These are phyloP conservation scores for Eudorina sp. DNA, from an alignment of 139 green algal species.

Conservation along the genomic window DNA sequence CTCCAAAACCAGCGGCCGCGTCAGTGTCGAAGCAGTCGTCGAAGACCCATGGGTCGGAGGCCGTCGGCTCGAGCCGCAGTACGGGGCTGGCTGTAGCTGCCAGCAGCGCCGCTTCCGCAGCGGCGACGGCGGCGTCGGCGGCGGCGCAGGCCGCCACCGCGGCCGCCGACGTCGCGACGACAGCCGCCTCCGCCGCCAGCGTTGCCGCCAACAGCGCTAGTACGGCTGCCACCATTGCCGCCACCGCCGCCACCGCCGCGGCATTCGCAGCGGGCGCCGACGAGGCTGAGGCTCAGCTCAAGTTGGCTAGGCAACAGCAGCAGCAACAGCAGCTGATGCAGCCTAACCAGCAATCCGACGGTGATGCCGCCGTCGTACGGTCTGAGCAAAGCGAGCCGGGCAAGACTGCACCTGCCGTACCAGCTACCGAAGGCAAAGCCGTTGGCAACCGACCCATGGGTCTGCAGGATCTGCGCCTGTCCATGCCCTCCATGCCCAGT, in stretches of 20 bases:
- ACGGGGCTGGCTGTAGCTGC: not conserved
- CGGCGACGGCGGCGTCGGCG: conserved; percentile 8
- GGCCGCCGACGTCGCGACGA: conserved; percentile 14
- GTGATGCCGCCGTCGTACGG: not conserved
- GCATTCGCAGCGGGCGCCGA: not conserved
- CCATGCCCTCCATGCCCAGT: conserved; percentile 12
- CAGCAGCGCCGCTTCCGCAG: not conserved
- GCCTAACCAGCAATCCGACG: not conserved
- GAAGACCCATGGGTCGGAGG: not conserved
- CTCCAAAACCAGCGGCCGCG: not conserved
- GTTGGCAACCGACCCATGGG: not conserved
- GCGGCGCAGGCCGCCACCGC: conserved; percentile 27
- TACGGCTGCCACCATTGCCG: conserved; percentile 27
- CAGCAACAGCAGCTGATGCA: not conserved
- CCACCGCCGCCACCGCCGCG: conserved; percentile 30
- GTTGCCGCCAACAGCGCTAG: conserved; percentile 20
- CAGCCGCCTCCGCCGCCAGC: conserved; percentile 13
- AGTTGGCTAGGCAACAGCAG: not conserved
- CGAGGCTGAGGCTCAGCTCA: not conserved
- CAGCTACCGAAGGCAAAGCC: too few relatives aligned
- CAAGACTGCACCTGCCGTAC: too few relatives aligned
- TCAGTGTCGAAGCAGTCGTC: not conserved
- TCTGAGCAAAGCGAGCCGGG: too few relatives aligned
- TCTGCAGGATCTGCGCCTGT: conserved; percentile 1
- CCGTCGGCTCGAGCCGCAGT: not conserved